Conservation (phyloP, 306 rosid species). For the Inga laurina region DNA sequence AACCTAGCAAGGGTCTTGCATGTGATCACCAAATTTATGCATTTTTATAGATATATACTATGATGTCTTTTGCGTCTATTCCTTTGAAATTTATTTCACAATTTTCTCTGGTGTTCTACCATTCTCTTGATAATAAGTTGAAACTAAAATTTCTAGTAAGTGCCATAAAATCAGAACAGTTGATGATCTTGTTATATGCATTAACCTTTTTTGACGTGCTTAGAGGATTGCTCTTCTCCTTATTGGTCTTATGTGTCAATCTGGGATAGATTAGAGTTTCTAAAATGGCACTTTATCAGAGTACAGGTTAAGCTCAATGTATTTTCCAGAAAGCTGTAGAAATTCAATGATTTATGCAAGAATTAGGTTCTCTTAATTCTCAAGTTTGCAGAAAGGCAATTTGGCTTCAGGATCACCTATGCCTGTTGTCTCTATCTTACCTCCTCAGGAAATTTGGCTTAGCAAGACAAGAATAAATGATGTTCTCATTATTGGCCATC, state of each 20-base stretch:
- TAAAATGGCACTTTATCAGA: background rate
- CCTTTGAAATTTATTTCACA: background rate
- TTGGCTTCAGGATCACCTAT: background rate
- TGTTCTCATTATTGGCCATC: background rate
- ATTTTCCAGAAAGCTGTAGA: slow-evolving; percentile 3
- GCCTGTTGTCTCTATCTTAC: background rate
- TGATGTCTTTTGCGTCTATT: background rate
- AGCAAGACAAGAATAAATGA: slow-evolving; percentile 9
- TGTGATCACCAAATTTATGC: slow-evolving; percentile 9
- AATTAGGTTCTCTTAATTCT: background rate
- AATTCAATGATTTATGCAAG: background rate
- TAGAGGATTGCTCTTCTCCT: background rate
- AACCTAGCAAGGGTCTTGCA: background rate
- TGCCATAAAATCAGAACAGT: slow-evolving; percentile 4
- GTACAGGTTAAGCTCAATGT: slow-evolving; percentile 5
- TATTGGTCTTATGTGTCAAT: background rate
- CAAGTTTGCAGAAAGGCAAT: background rate
- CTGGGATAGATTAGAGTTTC: background rate
- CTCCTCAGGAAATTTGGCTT: background rate
- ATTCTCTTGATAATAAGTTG: background rate
- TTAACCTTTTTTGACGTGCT: background rate
- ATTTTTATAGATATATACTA: background rate
- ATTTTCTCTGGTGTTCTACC: background rate
- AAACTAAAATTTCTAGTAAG: slow-evolving; percentile 4
- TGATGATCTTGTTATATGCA: slow-evolving; percentile 6